phyloP scores from a whole-genome alignment of 2,329 filamentous ascomycete species.

The Hymenoscyphus fructigenus region DNA sequence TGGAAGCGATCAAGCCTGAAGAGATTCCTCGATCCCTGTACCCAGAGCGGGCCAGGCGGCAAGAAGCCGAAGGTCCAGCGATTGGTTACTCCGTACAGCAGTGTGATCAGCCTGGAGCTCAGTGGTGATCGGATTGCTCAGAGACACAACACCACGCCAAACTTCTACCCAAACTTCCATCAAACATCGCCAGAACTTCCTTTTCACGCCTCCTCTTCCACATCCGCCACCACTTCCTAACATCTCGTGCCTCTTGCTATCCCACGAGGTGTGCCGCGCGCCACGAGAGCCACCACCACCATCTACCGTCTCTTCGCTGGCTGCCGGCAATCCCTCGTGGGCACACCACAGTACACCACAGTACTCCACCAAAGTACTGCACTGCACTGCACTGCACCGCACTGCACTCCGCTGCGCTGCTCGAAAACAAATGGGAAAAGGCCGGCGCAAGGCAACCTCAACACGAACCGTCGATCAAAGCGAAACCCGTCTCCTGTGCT shows the following conservation, averaged over 20 bases:
- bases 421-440: not conserved
- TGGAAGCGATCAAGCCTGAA: not conserved
- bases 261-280: not conserved
- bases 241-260: not conserved
- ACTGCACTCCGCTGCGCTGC: not conserved
- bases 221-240: no score
- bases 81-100: not conserved
- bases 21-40: not conserved
- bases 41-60: not conserved
- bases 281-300: not conserved
- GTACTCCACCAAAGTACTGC: not conserved
- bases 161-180: not conserved
- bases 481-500: not conserved
- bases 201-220: not conserved
- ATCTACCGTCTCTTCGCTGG: not conserved
- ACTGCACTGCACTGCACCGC: not conserved
- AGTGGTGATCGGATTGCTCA: not conserved
- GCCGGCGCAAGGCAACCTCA: not conserved
- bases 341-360: not conserved
- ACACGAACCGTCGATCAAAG: not conserved
- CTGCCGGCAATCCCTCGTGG: not conserved
- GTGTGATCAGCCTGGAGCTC: not conserved
- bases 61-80: not conserved
- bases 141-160: not conserved
- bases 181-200: constrained; percentile 8